phyloP scores from a whole-genome alignment of 768 basidiomycete species.

The Podaxis carcinomalis region DNA sequence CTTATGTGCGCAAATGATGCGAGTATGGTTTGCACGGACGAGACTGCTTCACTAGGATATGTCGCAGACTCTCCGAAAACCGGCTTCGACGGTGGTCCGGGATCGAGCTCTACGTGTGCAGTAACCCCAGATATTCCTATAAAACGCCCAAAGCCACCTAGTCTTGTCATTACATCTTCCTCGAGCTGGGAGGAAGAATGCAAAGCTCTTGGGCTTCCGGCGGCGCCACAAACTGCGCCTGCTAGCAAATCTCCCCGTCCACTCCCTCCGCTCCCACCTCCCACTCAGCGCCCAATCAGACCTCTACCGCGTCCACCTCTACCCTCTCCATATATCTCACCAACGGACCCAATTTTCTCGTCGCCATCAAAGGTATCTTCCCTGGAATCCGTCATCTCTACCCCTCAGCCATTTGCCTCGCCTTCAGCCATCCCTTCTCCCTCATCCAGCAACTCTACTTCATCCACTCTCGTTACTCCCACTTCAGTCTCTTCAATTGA shows the following conservation, averaged over 20 bases:
- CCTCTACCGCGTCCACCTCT: constrained; percentile 2
- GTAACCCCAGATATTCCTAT: not conserved
- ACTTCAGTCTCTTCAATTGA: not conserved
- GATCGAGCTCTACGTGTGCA: not conserved
- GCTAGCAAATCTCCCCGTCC: not conserved
- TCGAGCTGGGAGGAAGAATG: not conserved
- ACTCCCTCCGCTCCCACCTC: constrained; percentile 1
- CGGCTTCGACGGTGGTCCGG: not conserved
- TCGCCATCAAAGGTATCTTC: not conserved
- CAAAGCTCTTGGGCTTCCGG: not conserved
- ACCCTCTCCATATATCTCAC: constrained; percentile 4
- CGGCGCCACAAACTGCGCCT: constrained; percentile 4
- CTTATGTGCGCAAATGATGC: not conserved
- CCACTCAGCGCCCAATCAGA: not conserved
- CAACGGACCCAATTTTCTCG: not conserved
- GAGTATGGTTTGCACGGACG: not conserved
- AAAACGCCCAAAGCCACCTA: constrained; percentile 2
- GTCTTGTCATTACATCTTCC: not conserved
- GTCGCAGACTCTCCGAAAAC: not conserved
- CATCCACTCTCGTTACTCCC: not conserved
- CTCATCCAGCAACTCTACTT: not conserved
- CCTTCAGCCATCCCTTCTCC: not conserved
- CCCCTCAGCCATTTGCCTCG: not conserved
- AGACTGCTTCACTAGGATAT: not conserved
- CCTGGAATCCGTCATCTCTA: not conserved